Base-by-base conservation (phyloP, 768 basidiomycete genomes). In the Hericium erinaceus region DNA sequence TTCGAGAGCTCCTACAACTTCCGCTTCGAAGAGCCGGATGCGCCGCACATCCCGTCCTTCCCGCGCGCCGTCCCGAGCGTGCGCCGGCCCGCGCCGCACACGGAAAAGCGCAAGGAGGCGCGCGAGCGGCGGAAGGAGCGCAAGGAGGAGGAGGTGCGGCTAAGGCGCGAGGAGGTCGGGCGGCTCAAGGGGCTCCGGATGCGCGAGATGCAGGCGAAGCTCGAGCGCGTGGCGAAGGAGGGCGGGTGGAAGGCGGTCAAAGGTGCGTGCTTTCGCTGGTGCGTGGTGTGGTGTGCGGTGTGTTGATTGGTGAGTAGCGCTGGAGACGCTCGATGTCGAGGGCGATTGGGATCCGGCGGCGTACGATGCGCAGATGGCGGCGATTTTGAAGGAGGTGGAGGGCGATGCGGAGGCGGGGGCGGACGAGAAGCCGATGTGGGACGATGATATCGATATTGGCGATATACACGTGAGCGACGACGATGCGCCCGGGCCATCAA, bases 1-100 rank as follows among this genome's bases (percentile, higher is more conserved):
- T 99, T 98, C 62, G 97, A 99, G 73, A 84, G 82, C n/a, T 89
- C 89, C 15, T 99, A 98, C 73, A 98, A 98, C 70, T 97, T 97
- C 74, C 84, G 97, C 55, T 99, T 92, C 69, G 95, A 99, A 70
- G 95, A 99, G 71, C 89, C 91, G 39, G 83, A 81, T 33, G 85
- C 85, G 2, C 75, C 79, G 4, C 73, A 78, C 24, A 87, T 94
- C 55, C 64, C 77, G 55, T 75, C 89, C 0, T 89, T 89, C 71
- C 92, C 95, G 3, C 90, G 97, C 60, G 77, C 79, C 65, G 66
- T 89, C 20, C 65, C 79, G 52, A 69, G 77, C 57, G 82, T 87
- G 49, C 84, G 89, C 16, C 80, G 92, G 48, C 50, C 76, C 80
- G 62, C 88, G 92, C 64, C 85, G 84, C 1, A 81, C 81, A 7